phyloP scores from a whole-genome alignment of 1,284 basidiomycete genomes.

The Trichosporon asahii region DNA sequence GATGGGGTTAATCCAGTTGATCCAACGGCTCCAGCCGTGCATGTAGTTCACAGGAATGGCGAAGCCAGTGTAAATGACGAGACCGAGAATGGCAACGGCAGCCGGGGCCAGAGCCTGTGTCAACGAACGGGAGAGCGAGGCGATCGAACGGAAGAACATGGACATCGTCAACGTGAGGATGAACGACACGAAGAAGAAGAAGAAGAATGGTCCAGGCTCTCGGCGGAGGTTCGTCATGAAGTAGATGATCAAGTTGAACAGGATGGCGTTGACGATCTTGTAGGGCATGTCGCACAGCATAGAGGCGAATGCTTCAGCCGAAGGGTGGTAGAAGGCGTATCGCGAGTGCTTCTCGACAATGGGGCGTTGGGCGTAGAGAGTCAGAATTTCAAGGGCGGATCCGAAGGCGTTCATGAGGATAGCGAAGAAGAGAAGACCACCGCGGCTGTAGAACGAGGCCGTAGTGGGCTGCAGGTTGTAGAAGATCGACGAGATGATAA shows the following conservation, averaged over 20 bases:
- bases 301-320: conserved; percentile 53
- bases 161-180: conserved; percentile 53
- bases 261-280: conserved; percentile 51
- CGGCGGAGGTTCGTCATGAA: conserved; percentile 54
- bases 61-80: conserved; percentile 56
- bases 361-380: conserved; percentile 53
- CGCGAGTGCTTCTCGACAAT: conserved; percentile 53
- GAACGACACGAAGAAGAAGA: conserved; percentile 51
- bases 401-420: conserved; percentile 49
- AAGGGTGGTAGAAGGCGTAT: conserved; percentile 54
- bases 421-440: conserved; percentile 53
- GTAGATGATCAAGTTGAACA: conserved; percentile 51
- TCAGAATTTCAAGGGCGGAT: conserved; percentile 47
- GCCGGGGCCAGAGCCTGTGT: conserved; percentile 53
- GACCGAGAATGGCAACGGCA: conserved; percentile 52
- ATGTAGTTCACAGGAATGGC: conserved; percentile 51
- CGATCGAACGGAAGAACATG: conserved; percentile 56
- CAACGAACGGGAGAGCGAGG: conserved; percentile 49
- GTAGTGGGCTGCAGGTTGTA: conserved; percentile 48
- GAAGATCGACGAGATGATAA: conserved; percentile 52
- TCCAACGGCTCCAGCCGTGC: conserved; percentile 55
- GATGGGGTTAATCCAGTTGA: conserved; percentile 56
- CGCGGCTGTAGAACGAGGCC: conserved; percentile 42
- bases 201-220: conserved; percentile 48
- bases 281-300: conserved; percentile 55